phyloP scores from a whole-genome alignment of 2,329 filamentous ascomycete genomes.

The Botrytis aclada region DNA sequence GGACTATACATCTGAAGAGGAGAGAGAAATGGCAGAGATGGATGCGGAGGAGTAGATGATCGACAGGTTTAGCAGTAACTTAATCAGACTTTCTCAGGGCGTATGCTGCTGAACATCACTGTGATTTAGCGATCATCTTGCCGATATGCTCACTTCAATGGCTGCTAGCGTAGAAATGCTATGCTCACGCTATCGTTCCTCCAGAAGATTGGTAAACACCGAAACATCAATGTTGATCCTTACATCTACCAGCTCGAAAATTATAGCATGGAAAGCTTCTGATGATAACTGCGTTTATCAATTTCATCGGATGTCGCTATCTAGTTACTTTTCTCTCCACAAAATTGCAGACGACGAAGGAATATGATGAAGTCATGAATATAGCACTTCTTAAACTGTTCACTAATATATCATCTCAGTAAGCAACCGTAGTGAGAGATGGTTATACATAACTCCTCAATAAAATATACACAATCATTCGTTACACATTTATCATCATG shows the following conservation, averaged over 20 bases:
- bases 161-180: background rate
- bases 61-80: background rate
- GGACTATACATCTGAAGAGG: background rate
- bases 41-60: background rate
- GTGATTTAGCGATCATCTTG: background rate
- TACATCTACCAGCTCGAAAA: background rate
- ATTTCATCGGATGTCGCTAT: background rate
- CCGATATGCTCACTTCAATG: background rate
- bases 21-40: background rate
- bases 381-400: background rate
- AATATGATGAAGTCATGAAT: background rate
- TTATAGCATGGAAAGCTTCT: background rate
- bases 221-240: background rate
- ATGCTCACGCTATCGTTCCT: background rate
- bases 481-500: background rate
- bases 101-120: background rate
- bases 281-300: background rate
- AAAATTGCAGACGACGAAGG: background rate
- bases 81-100: background rate
- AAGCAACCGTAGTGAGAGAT: background rate
- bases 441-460: background rate
- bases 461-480: background rate
- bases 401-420: background rate
- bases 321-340: background rate
- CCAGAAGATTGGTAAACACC: background rate